phyloP scores from a whole-genome alignment of 208 protist species.

The Blechomonas ayalai region DNA sequence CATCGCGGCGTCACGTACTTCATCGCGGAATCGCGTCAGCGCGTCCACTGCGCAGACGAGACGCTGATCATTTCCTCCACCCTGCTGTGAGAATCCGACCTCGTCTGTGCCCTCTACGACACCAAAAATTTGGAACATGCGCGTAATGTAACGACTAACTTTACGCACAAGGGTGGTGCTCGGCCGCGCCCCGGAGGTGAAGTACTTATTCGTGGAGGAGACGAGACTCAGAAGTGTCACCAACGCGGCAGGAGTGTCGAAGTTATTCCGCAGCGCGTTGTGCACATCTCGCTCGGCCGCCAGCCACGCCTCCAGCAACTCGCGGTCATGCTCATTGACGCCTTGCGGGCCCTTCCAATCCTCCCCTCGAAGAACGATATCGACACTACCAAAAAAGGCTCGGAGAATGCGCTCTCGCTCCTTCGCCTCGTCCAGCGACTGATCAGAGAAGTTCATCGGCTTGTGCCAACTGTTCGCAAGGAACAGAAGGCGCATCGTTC shows the following conservation, averaged over 20 bases:
- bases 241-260: slow-evolving; percentile 90
- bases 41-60: slow-evolving; percentile 60
- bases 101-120: slow-evolving; percentile 70
- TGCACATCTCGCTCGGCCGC: slow-evolving; percentile 72
- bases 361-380: slow-evolving; percentile 47
- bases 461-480: slow-evolving; percentile 88
- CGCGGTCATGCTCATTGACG: slow-evolving; percentile 37
- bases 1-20: slow-evolving; percentile 47
- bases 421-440: slow-evolving; percentile 84
- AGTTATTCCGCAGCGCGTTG: slow-evolving; percentile 85
- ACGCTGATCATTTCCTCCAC: slow-evolving; percentile 13
- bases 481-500: slow-evolving; percentile 93
- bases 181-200: slow-evolving; percentile 24
- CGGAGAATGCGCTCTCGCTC: slow-evolving; percentile 74
- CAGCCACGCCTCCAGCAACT: slow-evolving; percentile 30
- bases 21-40: slow-evolving; percentile 67
- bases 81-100: slow-evolving; percentile 39
- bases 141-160: slow-evolving; percentile 81
- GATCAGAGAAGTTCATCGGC: slow-evolving; percentile 90
- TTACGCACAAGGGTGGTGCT: slow-evolving; percentile 70
- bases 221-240: slow-evolving; percentile 69
- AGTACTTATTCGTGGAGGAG: slow-evolving; percentile 79
- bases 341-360: slow-evolving; percentile 30
- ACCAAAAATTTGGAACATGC: slow-evolving; percentile 91
- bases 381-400: slow-evolving; percentile 80